phyloP scores from a whole-genome alignment of 148 eudicot species.

The Nyssa sinensis region DNA sequence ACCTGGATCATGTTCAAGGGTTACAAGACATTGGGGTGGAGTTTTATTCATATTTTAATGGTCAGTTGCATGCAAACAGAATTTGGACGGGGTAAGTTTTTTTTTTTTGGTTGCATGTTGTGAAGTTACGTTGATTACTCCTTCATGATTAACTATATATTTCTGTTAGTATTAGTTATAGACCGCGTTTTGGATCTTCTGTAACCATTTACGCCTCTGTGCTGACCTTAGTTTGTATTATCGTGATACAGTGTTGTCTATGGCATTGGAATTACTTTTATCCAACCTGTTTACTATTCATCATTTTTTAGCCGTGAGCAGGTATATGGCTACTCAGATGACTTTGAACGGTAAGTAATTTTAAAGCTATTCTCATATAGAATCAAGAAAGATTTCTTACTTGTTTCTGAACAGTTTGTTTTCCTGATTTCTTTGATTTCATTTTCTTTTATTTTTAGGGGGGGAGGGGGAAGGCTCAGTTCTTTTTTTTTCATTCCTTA shows the following conservation, averaged over 20 bases:
- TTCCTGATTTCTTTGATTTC: neutral
- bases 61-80: constrained; percentile 55
- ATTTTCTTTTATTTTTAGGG: neutral
- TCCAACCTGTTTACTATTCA: constrained; percentile 55
- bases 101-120: constrained; percentile 1
- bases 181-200: constrained; percentile 18
- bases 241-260: constrained; percentile 45
- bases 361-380: neutral
- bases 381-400: neutral
- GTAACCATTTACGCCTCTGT: neutral
- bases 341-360: constrained; percentile 55
- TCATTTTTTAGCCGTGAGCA: constrained; percentile 55
- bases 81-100: constrained; percentile 67
- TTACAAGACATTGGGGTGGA: constrained; percentile 52
- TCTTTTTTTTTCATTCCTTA: too few relatives aligned
- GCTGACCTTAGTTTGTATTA: constrained; percentile 4
- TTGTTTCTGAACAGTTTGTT: neutral
- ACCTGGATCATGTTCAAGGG: constrained; percentile 52
- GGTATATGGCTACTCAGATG: constrained; percentile 60
- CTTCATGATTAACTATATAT: constrained; percentile 5
- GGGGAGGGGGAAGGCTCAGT: too few relatives aligned
- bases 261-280: constrained; percentile 69
- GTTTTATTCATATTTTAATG: constrained; percentile 60
- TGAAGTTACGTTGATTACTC: neutral
- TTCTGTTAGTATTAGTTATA: neutral